Percentiles rank a stretch among this genome's conserved stretches.
Evolutionary conservation across 257 asterid genomes (phyloP).

Genomic region (Fraxinus pennsylvanica): DNA sequence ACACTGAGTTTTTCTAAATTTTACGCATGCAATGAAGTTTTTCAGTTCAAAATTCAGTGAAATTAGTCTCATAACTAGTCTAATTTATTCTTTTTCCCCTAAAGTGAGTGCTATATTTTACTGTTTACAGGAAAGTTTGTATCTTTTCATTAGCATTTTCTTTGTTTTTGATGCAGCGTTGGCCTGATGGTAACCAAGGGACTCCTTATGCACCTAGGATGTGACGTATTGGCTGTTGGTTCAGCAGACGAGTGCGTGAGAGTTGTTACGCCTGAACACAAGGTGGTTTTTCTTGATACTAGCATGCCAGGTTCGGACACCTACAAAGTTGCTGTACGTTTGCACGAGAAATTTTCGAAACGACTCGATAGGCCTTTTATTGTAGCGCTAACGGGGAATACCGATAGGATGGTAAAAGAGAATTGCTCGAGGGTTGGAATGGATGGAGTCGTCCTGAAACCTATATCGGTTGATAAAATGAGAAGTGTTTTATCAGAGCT

Average conservation of each 20-base stretch:
- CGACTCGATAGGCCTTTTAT: slow-evolving; percentile 62
- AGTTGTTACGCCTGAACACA: slow-evolving; percentile 65
- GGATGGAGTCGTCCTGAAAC: slow-evolving; percentile 79
- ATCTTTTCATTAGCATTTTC: background rate
- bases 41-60: background rate
- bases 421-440: slow-evolving; percentile 81
- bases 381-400: slow-evolving; percentile 68
- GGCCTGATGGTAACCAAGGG: slow-evolving; percentile 88
- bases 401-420: slow-evolving; percentile 66
- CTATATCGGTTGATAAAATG: slow-evolving; percentile 86
- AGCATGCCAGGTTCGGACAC: slow-evolving; percentile 58
- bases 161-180: slow-evolving; percentile 48
- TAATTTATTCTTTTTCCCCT: background rate
- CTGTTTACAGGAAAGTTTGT: background rate
- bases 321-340: slow-evolving; percentile 59
- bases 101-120: background rate
- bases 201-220: slow-evolving; percentile 82
- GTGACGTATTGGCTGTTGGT: slow-evolving; percentile 68
- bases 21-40: background rate
- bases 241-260: slow-evolving; percentile 82
- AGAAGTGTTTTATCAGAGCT: slow-evolving; percentile 74
- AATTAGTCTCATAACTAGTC: background rate
- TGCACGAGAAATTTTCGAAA: slow-evolving; percentile 72
- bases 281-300: slow-evolving; percentile 66
- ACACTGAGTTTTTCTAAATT: background rate